Percentiles rank a stretch among this genome's conserved stretches.
These are phyloP conservation scores for Trichoderma sp. DNA, from an alignment of 2,329 filamentous ascomycete genomes.

Conservation along the genomic window DNA sequence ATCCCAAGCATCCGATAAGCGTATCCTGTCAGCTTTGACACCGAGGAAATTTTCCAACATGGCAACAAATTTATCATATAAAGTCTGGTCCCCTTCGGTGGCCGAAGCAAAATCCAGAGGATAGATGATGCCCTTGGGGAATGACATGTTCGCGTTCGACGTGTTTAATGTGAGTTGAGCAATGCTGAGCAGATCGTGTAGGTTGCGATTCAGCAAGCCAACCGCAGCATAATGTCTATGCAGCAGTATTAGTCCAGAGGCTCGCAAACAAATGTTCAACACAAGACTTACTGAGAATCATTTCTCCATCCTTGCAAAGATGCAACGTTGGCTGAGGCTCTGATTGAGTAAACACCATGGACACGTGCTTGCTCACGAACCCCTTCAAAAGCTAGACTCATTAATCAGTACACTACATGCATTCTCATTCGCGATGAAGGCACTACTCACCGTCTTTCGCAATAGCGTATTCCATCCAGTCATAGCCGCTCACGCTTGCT, in stretches of 20 bases:
- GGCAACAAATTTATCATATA: slow-evolving; percentile 26
- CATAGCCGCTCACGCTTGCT: slow-evolving; percentile 38
- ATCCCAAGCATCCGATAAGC: slow-evolving; percentile 25
- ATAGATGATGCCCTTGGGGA: slow-evolving; percentile 27
- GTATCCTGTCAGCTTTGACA: slow-evolving; percentile 23
- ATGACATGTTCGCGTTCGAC: background rate
- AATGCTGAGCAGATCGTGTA: slow-evolving; percentile 27
- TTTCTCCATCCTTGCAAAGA: slow-evolving; percentile 20
- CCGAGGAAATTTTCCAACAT: slow-evolving; percentile 26
- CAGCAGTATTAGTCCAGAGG: background rate
- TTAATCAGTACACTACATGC: background rate
- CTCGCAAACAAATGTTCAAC: background rate
- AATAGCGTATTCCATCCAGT: slow-evolving; percentile 40
- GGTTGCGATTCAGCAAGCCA: slow-evolving; percentile 27
- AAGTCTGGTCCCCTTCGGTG: slow-evolving; percentile 16
- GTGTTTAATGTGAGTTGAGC: slow-evolving; percentile 22
- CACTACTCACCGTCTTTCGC: slow-evolving; percentile 37
- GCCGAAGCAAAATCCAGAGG: slow-evolving; percentile 25
- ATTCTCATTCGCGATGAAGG: background rate
- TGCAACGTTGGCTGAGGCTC: slow-evolving; percentile 21
- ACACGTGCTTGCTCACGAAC: slow-evolving; percentile 23
- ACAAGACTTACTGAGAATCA: slow-evolving; percentile 25
- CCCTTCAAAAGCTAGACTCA: slow-evolving; percentile 23
- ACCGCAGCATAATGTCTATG: slow-evolving; percentile 22
- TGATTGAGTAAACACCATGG: slow-evolving; percentile 33